Base-by-base conservation (phyloP, 1,284 basidiomycete genomes). In the Ustilago hordei region DNA sequence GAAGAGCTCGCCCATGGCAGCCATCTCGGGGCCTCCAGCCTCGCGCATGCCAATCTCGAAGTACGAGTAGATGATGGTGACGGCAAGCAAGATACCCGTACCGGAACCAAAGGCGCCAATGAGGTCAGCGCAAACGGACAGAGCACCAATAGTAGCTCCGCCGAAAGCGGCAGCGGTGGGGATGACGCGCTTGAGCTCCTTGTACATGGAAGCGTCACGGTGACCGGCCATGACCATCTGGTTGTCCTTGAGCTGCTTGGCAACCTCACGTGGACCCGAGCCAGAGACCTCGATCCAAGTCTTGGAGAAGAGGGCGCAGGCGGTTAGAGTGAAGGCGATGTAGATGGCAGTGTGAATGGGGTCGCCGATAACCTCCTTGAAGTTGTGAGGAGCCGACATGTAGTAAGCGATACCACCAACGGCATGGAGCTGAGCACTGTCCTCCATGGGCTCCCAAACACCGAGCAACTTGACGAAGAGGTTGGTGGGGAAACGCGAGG, bases 211-310 rank as follows among this genome's bases (percentile, higher is more conserved):
- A 39, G 93, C 95, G 86, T 98, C 96, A 78, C 95, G 92, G 87
- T 98, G 95, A 65, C 96, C 95, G 31, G 95, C 95, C 91, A 98
- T 96, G 65, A 98, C 96, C 93, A 98, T 95, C 83, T 93, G 93
- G 87, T 98, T 95, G 83, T 99, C 96, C 89, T 98, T 98, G 85
- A 99, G 91, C 87, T 99, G 95, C 88, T 96, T 97, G 64, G 96
- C 96, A 62, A 99, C 92, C 81, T 99, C 96, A 60, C 96, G 89
- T 17, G 96, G 96, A 17, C 96, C 95, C 64, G 92, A 93, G 39
- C 96, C 96, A 2, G 95, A 98, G 43, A 98, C 95, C 85, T 98
- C 96, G 83, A 99, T 98, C 96, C 96, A 99, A 5, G 96, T 97
- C 90, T 98, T 98, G 86, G 93, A 95, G 90, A 99, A 98, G 81